These are phyloP conservation scores for Paramecium primaurelia DNA, from an alignment of 73 alveolate genomes.

Conservation along the genomic window DNA sequence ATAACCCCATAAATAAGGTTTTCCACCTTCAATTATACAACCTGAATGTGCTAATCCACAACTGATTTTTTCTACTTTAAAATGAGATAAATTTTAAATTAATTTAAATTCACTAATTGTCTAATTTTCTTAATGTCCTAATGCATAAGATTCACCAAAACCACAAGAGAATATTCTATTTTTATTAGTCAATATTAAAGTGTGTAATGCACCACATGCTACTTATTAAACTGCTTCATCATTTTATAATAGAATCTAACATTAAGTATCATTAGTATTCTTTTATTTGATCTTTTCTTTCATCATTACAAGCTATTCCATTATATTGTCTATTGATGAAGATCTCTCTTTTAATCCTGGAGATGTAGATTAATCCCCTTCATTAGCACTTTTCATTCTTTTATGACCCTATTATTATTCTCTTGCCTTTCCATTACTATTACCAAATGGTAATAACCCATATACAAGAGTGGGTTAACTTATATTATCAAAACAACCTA, in stretches of 20 bases:
- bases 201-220: conserved; percentile 59
- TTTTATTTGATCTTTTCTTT: conserved; percentile 22
- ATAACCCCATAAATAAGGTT: conserved; percentile 53
- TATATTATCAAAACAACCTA: conserved; percentile 50
- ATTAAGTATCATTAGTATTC: background rate
- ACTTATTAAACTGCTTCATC: conserved; percentile 54
- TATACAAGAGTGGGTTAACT: conserved; percentile 30
- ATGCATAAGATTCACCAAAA: conserved; percentile 60
- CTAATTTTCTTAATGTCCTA: conserved; percentile 50
- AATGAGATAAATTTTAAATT: background rate
- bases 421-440: conserved; percentile 53
- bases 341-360: conserved; percentile 60
- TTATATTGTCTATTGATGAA: conserved; percentile 55
- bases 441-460: conserved; percentile 56
- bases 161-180: conserved; percentile 61
- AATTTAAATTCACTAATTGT: conserved; percentile 52
- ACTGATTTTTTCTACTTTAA: conserved; percentile 45
- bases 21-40: conserved; percentile 46
- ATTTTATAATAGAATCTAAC: conserved; percentile 42
- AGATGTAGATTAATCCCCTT: conserved; percentile 36
- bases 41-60: conserved; percentile 62
- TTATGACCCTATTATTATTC: conserved; percentile 38
- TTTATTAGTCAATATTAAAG: conserved; percentile 47
- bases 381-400: conserved; percentile 59
- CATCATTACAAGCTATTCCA: conserved; percentile 54